Conservation (phyloP, 768 basidiomycete genomes). For the Calocera viscosa region DNA sequence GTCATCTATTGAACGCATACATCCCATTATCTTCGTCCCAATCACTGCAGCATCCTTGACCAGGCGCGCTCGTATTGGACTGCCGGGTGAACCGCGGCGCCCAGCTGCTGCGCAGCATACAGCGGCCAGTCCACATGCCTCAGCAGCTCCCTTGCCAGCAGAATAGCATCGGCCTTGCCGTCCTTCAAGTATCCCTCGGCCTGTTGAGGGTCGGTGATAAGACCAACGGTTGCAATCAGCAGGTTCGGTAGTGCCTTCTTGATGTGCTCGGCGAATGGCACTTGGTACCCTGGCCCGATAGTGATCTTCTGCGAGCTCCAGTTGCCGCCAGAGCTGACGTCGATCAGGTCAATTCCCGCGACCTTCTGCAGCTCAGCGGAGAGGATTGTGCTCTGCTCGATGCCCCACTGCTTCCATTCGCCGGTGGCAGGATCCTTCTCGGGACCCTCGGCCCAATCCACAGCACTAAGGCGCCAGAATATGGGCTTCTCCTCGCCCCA, state of each 20-base stretch:
- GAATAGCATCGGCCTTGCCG: constrained; percentile 56
- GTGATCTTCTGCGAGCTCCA: constrained; percentile 48
- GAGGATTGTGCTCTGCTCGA: constrained; percentile 58
- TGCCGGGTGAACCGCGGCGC: constrained; percentile 52
- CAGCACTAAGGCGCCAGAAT: constrained; percentile 57
- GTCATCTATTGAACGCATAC: too few species aligned
- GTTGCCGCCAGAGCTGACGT: constrained; percentile 57
- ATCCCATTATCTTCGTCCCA: not conserved
- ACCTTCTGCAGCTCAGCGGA: constrained; percentile 43
- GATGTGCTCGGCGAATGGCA: constrained; percentile 52
- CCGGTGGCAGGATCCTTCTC: constrained; percentile 44
- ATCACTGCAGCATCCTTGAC: constrained; percentile 27
- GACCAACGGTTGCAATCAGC: constrained; percentile 51
- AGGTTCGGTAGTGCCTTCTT: constrained; percentile 48
- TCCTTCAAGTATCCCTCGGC: constrained; percentile 53
- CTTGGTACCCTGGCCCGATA: constrained; percentile 50
- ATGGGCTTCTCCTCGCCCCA: constrained; percentile 53
- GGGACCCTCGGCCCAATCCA: constrained; percentile 50
- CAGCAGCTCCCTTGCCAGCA: constrained; percentile 54
- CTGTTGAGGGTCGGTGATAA: constrained; percentile 52
- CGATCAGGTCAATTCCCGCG: constrained; percentile 68
- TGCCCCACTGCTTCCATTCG: constrained; percentile 57
- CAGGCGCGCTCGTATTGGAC: constrained; percentile 60
- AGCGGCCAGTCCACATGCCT: constrained; percentile 55
- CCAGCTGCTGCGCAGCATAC: constrained; percentile 48